phyloP scores from a whole-genome alignment of 2,329 filamentous ascomycete species.

The Ascochyta viciae-villosae region DNA sequence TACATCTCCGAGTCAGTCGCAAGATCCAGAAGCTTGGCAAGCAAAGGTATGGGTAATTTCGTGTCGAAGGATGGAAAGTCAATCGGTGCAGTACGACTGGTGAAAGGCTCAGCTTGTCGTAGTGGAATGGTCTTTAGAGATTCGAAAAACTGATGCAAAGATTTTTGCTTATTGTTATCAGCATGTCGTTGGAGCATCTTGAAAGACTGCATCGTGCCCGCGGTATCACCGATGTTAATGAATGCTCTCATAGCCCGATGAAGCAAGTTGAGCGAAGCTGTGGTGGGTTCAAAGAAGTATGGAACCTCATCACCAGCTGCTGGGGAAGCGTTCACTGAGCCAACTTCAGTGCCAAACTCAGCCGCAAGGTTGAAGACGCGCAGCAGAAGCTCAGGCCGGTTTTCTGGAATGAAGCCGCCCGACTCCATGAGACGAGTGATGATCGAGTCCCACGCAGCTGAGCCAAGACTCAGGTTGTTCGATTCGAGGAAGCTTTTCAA shows the following conservation, averaged over 20 bases:
- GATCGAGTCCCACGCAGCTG: conserved; percentile 54
- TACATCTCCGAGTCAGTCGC: conserved; percentile 55
- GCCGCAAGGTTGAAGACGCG: conserved; percentile 50
- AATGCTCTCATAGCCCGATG: conserved; percentile 53
- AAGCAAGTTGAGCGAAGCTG: conserved; percentile 51
- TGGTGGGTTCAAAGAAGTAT: conserved; percentile 56
- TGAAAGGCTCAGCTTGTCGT: conserved; percentile 33
- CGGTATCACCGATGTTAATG: conserved; percentile 48
- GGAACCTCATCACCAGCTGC: conserved; percentile 29
- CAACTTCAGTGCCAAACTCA: conserved; percentile 51
- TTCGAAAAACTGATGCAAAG: conserved; percentile 53
- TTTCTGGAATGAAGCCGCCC: conserved; percentile 53
- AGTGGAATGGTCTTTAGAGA: conserved; percentile 30
- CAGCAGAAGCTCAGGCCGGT: conserved; percentile 54
- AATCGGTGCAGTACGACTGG: conserved; percentile 39
- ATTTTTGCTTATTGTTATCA: conserved; percentile 53
- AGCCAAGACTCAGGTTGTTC: conserved; percentile 50
- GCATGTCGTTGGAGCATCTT: conserved; percentile 50
- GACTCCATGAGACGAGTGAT: conserved; percentile 60
- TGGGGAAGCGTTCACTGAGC: conserved; percentile 44
- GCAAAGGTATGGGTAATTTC: conserved; percentile 55
- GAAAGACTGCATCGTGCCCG: conserved; percentile 49
- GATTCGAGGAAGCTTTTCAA: conserved; percentile 49
- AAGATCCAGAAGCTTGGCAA: conserved; percentile 61
- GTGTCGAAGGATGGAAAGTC: conserved; percentile 55